These are phyloP conservation scores for Russula brevipes DNA, from an alignment of 768 basidiomycete genomes.

Conservation along the genomic window DNA sequence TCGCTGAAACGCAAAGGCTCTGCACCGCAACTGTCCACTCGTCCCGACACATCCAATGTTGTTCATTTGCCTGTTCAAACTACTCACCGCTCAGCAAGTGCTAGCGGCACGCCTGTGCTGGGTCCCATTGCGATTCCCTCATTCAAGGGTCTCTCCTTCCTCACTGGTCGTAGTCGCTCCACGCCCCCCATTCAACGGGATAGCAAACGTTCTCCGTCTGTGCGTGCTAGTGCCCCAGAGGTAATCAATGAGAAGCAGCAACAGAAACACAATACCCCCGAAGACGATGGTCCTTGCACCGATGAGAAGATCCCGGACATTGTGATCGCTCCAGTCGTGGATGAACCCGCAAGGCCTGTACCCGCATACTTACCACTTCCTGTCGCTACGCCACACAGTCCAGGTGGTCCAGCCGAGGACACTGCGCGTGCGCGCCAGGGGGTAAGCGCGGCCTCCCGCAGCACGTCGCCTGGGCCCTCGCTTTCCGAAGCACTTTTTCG, in stretches of 20 bases:
- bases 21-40: conserved; percentile 19
- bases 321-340: neutral
- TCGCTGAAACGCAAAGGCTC: conserved; percentile 21
- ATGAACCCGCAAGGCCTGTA: conserved; percentile 7
- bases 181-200: conserved; percentile 18
- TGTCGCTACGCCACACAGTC: neutral
- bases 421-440: conserved; percentile 12
- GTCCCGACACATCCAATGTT: neutral
- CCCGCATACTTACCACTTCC: conserved; percentile 3
- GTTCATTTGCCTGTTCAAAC: neutral
- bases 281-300: neutral
- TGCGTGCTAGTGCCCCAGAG: neutral
- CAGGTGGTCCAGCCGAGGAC: neutral
- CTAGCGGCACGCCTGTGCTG: conserved; percentile 7
- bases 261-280: neutral
- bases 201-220: conserved; percentile 15
- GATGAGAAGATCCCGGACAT: conserved; percentile 4
- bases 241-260: conserved; percentile 17
- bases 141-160: conserved; percentile 24
- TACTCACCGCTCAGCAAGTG: conserved; percentile 14
- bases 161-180: conserved; percentile 24
- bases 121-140: conserved; percentile 18
- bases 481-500: conserved; percentile 68
- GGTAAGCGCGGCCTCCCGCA: conserved; percentile 29
- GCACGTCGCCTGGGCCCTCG: conserved; percentile 48